Evolutionary conservation across 257 asterid species (phyloP), one percentile per base, ranked within the genome.

Genomic region (Vinca minor): DNA sequence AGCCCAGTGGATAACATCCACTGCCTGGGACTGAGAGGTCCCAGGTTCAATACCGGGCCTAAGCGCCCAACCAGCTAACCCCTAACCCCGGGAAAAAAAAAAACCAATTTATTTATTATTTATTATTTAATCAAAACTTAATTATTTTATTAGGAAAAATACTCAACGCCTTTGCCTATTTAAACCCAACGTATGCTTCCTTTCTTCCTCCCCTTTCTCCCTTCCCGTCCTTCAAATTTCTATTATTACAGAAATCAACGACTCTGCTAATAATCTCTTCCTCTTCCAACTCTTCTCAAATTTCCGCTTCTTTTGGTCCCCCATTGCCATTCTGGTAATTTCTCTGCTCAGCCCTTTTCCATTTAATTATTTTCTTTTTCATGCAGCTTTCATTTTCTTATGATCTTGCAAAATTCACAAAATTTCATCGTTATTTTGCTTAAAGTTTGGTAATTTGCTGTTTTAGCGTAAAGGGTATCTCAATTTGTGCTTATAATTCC

Each of bases 181-280:
- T 78, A 78, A 68, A 69, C 71, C 65, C 58, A 7, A 9, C 36
- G 54, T 5, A 26, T 25, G 50, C 36, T 61, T 32, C 58, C 26
- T 2, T 17, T 61, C 3, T 65, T 71, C 78, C 78, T 74, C 79
- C 83, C 79, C 66, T 62, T 49, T 56, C 59, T 46, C 64, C 66
- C 49, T 54, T 32, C 52, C 8, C 70, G 63, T 44, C 69, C 13
- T 45, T 26, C 32, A 49, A 49, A 64, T 44, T 20, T 31, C 59
- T 65, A 29, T 54, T 52, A 34, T n/a, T 5, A 17, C 11, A 42
- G 28, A 56, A 36, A 17, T 10, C 5, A 21, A 46, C 64, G 62
- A 23, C 5, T 34, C 41, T 15, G 42, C 20, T 15, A 3, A n/a
- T n/a, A n/a, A n/a, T n/a, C n/a, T n/a, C n/a, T n/a, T n/a, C n/a